phyloP scores from a whole-genome alignment of 129 eudicot species.

The Flaveria brownii region DNA sequence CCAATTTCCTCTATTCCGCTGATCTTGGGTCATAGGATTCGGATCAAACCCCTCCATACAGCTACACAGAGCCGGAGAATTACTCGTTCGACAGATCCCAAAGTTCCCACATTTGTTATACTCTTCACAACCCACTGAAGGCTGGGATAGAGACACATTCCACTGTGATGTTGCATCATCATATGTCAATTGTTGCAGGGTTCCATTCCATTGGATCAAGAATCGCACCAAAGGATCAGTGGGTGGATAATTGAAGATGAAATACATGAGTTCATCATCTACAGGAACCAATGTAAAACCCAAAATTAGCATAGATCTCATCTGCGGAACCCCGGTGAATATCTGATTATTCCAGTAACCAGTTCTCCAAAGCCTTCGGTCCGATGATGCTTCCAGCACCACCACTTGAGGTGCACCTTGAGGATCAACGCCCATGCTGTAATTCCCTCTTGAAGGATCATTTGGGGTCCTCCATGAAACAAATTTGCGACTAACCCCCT shows the following conservation, averaged over 20 bases:
- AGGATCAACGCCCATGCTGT: constrained; percentile 56
- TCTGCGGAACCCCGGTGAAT: constrained; percentile 51
- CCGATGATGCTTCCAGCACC: constrained; percentile 37
- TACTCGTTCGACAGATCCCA: constrained; percentile 38
- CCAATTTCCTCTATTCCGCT: constrained; percentile 51
- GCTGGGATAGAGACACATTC: constrained; percentile 38
- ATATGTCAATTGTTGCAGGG: constrained; percentile 47
- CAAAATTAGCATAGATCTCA: constrained; percentile 37
- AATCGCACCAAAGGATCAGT: constrained; percentile 36
- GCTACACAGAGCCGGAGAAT: constrained; percentile 33
- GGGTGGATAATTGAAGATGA: constrained; percentile 34
- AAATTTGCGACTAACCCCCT: constrained; percentile 33
- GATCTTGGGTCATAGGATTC: constrained; percentile 19
- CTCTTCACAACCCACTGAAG: constrained; percentile 42
- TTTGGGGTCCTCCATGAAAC: constrained; percentile 55
- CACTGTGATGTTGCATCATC: constrained; percentile 29
- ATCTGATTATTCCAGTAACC: constrained; percentile 60
- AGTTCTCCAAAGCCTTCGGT: constrained; percentile 54
- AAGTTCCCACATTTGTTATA: constrained; percentile 62
- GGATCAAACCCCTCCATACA: constrained; percentile 68
- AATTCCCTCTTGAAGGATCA: constrained; percentile 67
- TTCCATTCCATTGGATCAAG: constrained; percentile 48
- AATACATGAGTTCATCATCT: constrained; percentile 34
- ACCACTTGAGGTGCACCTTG: constrained; percentile 70
- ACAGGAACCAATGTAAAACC: constrained; percentile 46